These are phyloP conservation scores for Lenzites betulinus DNA, from an alignment of 768 basidiomycete species.

Conservation along the genomic window DNA sequence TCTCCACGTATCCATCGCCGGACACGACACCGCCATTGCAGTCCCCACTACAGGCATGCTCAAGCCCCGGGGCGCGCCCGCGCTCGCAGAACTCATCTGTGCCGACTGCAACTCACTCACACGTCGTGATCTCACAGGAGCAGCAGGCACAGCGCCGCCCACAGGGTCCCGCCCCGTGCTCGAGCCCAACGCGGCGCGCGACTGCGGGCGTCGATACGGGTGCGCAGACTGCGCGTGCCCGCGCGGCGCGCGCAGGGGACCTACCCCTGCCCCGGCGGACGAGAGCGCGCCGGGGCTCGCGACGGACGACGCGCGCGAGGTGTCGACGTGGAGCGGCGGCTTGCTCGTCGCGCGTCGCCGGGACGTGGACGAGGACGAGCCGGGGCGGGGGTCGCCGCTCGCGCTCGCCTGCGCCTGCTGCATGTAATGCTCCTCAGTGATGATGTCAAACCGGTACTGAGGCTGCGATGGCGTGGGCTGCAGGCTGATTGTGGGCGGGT, in stretches of 20 bases:
- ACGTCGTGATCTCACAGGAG: slow-evolving; percentile 23
- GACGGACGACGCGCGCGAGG: slow-evolving; percentile 15
- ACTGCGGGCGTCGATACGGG: slow-evolving; percentile 25
- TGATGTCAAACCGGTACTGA: slow-evolving; percentile 25
- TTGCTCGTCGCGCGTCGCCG: slow-evolving; percentile 21
- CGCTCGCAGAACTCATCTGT: slow-evolving; percentile 14
- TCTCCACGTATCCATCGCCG: slow-evolving; percentile 19
- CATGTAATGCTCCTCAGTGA: slow-evolving; percentile 23
- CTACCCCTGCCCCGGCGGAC: slow-evolving; percentile 17
- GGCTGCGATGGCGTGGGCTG: slow-evolving; percentile 7
- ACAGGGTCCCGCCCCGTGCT: slow-evolving; percentile 4
- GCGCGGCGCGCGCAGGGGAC: slow-evolving; percentile 16
- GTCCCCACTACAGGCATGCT: slow-evolving; percentile 17
- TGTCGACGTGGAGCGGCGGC: slow-evolving; percentile 22
- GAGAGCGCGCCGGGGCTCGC: slow-evolving; percentile 20
- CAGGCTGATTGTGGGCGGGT: slow-evolving; percentile 13
- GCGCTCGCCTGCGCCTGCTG: slow-evolving; percentile 11
- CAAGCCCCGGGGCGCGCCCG: background rate
- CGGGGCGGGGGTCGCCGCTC: slow-evolving; percentile 9
- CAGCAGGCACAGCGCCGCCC: background rate
- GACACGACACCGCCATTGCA: slow-evolving; percentile 21
- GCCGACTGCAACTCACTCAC: slow-evolving; percentile 22
- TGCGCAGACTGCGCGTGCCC: slow-evolving; percentile 20
- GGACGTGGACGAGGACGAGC: slow-evolving; percentile 7
- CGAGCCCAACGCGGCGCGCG: slow-evolving; percentile 17